Percentiles rank a stretch among this genome's conserved stretches.
phyloP scores from a whole-genome alignment of 192 early-diverging fungal genomes.

The Backusella tuberculispora region DNA sequence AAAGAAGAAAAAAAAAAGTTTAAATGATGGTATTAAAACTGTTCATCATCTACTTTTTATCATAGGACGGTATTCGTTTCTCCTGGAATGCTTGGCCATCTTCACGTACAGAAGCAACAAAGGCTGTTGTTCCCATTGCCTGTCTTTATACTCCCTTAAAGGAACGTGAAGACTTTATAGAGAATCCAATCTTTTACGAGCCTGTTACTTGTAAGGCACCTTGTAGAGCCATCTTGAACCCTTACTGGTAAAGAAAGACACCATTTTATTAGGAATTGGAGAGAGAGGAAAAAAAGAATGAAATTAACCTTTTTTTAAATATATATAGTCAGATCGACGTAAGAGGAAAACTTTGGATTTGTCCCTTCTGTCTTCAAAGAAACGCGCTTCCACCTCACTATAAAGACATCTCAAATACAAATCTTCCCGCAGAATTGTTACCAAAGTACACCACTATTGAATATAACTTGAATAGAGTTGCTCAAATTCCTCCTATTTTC shows the following conservation, averaged over 20 bases:
- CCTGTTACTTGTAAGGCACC: slow-evolving; percentile 95
- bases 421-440: slow-evolving; percentile 92
- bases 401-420: slow-evolving; percentile 88
- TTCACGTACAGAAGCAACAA: slow-evolving; percentile 90
- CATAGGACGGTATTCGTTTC: slow-evolving; percentile 85
- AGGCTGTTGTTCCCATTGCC: slow-evolving; percentile 94
- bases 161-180: slow-evolving; percentile 79
- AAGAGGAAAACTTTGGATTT: slow-evolving; percentile 96
- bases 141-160: slow-evolving; percentile 94
- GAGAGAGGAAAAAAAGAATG: background rate
- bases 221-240: slow-evolving; percentile 95
- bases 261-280: too few species aligned
- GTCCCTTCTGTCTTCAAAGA: slow-evolving; percentile 94
- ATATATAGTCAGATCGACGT: slow-evolving; percentile 91
- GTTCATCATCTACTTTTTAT: background rate
- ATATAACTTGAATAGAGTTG: slow-evolving; percentile 86
- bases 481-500: slow-evolving; percentile 92
- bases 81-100: slow-evolving; percentile 98
- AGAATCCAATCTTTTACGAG: slow-evolving; percentile 86
- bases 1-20: background rate
- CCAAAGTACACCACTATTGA: slow-evolving; percentile 95
- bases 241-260: slow-evolving; percentile 87
- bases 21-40: background rate
- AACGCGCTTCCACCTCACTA: slow-evolving; percentile 98
- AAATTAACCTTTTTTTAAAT: too few species aligned